phyloP scores from a whole-genome alignment of 495 filamentous ascomycete species.

The Aspergillus taichungensis region DNA sequence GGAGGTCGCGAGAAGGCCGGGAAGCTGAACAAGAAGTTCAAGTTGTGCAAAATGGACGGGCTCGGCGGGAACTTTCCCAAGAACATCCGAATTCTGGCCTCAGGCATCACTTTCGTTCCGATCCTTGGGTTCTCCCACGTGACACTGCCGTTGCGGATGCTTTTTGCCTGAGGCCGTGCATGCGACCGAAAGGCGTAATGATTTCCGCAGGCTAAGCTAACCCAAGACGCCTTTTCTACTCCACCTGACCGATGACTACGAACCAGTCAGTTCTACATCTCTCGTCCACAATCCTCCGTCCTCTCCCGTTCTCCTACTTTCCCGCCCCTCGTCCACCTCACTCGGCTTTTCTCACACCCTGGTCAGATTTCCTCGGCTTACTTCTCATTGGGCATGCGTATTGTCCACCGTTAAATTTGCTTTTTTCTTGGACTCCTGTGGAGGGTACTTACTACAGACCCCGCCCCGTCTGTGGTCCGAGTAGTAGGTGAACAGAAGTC shows the following conservation, averaged over 20 bases:
- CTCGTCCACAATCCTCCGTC: slow-evolving; percentile 1
- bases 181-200: slow-evolving; percentile 1
- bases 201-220: too few species aligned
- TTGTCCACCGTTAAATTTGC: slow-evolving; percentile 7
- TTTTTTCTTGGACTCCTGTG: slow-evolving; percentile 9
- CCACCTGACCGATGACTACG: slow-evolving; percentile 15
- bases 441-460: slow-evolving; percentile 15
- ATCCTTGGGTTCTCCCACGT: slow-evolving; percentile 5
- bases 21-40: slow-evolving; percentile 36
- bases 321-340: neutral
- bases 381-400: slow-evolving; percentile 8
- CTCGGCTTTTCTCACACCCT: neutral
- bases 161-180: slow-evolving; percentile 21
- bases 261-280: slow-evolving; percentile 9
- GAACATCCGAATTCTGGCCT: slow-evolving; percentile 22
- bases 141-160: neutral
- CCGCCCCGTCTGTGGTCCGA: slow-evolving; percentile 29
- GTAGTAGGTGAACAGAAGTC: slow-evolving; percentile 28
- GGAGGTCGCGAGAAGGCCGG: slow-evolving; percentile 23
- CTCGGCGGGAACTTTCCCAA: slow-evolving; percentile 21
- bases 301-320: neutral
- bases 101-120: slow-evolving; percentile 6
- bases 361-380: neutral
- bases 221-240: slow-evolving; percentile 4
- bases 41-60: slow-evolving; percentile 43